These are phyloP conservation scores for Dothistroma septosporum DNA, from an alignment of 2,329 filamentous ascomycete genomes.

Conservation along the genomic window DNA sequence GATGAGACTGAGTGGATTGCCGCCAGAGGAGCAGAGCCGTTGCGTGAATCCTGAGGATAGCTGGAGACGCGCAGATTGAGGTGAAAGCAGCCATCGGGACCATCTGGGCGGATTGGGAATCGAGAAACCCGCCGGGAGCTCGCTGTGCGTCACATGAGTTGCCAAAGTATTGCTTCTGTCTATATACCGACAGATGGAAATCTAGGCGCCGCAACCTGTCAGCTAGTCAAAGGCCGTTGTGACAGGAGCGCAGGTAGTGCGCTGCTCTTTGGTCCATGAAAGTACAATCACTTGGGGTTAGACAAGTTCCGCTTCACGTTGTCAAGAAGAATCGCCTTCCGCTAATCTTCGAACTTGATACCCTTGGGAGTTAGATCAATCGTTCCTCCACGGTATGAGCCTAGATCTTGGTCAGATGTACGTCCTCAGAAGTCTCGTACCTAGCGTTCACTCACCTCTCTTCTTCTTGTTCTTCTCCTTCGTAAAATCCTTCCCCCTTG, in stretches of 20 bases:
- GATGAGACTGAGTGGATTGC: neutral
- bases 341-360: slow-evolving; percentile 86
- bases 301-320: too few relatives aligned
- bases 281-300: too few relatives aligned
- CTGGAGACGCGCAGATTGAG: neutral
- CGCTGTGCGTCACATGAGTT: too few relatives aligned
- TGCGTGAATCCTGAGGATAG: neutral
- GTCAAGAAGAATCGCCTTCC: neutral
- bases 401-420: slow-evolving; percentile 64
- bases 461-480: slow-evolving; percentile 96
- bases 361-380: slow-evolving; percentile 84
- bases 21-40: neutral
- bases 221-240: too few relatives aligned
- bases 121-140: too few relatives aligned
- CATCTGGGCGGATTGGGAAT: too few relatives aligned
- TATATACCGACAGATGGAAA: too few relatives aligned
- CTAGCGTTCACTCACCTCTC: slow-evolving; percentile 27
- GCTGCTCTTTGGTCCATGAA: too few relatives aligned
- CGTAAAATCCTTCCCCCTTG: slow-evolving; percentile 93
- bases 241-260: too few relatives aligned
- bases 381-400: slow-evolving; percentile 80
- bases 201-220: too few relatives aligned
- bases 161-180: too few relatives aligned
- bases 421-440: neutral
- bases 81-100: too few relatives aligned